phyloP scores from a whole-genome alignment of 2,329 filamentous ascomycete genomes.

The Ambrosiella xylebori region DNA sequence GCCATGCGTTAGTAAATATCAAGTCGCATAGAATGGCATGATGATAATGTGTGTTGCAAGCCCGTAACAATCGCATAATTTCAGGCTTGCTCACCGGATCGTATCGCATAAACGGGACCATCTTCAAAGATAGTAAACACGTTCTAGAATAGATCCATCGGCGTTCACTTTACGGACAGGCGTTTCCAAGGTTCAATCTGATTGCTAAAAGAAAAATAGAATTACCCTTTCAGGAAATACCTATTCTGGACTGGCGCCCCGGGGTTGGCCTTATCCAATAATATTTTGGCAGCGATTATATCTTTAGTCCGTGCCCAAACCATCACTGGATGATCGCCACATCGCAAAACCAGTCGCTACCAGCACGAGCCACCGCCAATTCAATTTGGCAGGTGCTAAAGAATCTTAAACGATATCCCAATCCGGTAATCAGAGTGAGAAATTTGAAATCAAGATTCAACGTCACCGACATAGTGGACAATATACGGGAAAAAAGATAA shows the following conservation, averaged over 20 bases:
- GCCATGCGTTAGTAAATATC: background rate
- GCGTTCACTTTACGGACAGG: no score
- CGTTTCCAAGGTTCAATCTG: no score
- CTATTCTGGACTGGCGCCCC: background rate
- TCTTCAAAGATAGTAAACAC: background rate
- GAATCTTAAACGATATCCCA: background rate
- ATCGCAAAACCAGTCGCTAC: background rate
- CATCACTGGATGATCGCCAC: background rate
- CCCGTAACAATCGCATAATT: background rate
- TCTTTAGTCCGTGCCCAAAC: background rate
- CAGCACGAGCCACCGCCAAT: background rate
- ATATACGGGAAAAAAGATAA: background rate
- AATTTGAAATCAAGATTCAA: background rate
- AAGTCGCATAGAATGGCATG: background rate
- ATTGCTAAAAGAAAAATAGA: no score
- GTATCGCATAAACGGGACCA: background rate
- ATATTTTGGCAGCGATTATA: background rate
- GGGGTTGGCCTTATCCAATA: background rate
- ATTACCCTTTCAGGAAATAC: background rate
- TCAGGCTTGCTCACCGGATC: background rate
- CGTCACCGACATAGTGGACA: background rate
- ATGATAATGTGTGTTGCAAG: background rate
- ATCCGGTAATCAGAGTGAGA: background rate
- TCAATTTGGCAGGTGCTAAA: background rate
- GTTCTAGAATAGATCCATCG: no score